phyloP scores from a whole-genome alignment of 129 eudicot genomes.

The Tagetes erecta region DNA sequence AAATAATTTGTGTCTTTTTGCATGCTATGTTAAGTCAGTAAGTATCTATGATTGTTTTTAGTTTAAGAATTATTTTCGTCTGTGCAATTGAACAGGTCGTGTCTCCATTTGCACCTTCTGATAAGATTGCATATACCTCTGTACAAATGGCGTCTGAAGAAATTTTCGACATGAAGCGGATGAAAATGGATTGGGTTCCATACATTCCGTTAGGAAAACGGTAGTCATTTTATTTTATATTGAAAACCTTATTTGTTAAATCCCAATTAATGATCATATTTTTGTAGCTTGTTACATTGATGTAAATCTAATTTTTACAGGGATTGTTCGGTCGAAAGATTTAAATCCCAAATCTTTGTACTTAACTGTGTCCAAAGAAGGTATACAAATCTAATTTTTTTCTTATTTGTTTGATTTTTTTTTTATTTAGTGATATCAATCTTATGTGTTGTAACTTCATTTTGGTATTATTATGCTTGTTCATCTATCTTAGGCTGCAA shows the following conservation, averaged over 20 bases:
- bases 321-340: slow-evolving; percentile 67
- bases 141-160: slow-evolving; percentile 85
- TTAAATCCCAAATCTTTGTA: slow-evolving; percentile 68
- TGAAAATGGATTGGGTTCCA: slow-evolving; percentile 98
- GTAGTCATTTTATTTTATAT: slow-evolving; percentile 29
- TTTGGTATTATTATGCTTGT: too few species aligned
- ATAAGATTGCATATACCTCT: slow-evolving; percentile 79
- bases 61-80: background rate
- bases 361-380: slow-evolving; percentile 77
- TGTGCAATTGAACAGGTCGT: slow-evolving; percentile 50
- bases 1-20: background rate
- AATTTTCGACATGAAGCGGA: slow-evolving; percentile 83
- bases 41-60: background rate
- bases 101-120: slow-evolving; percentile 91
- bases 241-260: background rate
- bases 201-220: slow-evolving; percentile 75
- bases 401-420: too few species aligned
- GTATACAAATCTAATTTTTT: slow-evolving; percentile 27
- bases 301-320: slow-evolving; percentile 36
- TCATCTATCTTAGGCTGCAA: too few species aligned
- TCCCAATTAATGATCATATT: background rate
- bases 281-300: background rate
- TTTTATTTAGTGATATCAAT: too few species aligned
- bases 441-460: too few species aligned
- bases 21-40: background rate